Evolutionary conservation across 2,329 filamentous ascomycete species (phyloP), one percentile per base, ranked within the genome.

Genomic region (Exophiala sideris): DNA sequence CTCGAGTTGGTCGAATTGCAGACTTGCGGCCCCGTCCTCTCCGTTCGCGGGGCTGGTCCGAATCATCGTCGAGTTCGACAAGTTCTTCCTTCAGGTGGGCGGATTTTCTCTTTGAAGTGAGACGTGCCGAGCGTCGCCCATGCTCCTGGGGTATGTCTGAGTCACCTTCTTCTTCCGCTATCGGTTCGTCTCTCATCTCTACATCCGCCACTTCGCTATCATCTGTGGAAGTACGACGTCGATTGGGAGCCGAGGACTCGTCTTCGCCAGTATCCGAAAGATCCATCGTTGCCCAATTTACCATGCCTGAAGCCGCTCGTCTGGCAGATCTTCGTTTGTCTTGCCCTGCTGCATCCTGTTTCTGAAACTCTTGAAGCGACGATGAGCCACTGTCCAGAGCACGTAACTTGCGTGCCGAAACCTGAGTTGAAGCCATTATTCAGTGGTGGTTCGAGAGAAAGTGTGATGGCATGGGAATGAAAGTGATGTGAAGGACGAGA

Each of bases 251-350:
- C 4, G 56, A 41, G 20, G n/a, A 20, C 21, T 44, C 41, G 10
- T 59, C 57, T 29, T 48, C 50, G 12, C 57, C 57, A 5, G 62
- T 56, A 34, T 62, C 59, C 38, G 58, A 57, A n/a, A 55, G 21
- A 20, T 52, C 10, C n/a, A 64, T 56, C 3, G 29, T 48, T 9
- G 21, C 52, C 60, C 49, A 53, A 16, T 62, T 36, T 44, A 50
- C 32, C 24, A 55, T 39, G 29, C 52, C 51, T 14, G 52, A 35
- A 20, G 12, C 7, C 47, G 12, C 6, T 14, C 21, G 34, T 38
- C 41, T 50, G 5, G 36, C 34, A 2, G 46, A 41, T 29, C n/a
- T 32, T 40, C 47, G 42, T 35, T 45, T 54, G 20, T 20, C 20
- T 34, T 20, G 33, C 12, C 33, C 44, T 10, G 54, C 42, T 7